Evolutionary conservation across 2,329 filamentous ascomycete genomes (phyloP).

Genomic region (Phialophora expanda): DNA sequence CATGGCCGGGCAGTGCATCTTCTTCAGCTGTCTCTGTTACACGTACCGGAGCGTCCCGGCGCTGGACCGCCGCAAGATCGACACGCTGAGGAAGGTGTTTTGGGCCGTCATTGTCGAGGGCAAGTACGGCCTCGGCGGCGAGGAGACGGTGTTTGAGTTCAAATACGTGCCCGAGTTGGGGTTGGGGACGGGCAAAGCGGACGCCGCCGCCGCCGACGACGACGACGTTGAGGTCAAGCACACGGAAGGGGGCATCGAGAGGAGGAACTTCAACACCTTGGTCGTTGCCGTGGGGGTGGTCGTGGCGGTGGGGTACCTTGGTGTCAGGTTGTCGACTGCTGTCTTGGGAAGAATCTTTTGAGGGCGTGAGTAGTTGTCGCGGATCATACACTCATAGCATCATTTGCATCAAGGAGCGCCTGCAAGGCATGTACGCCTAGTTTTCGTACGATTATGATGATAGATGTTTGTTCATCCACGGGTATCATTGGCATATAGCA

Average conservation of each 20-base stretch:
- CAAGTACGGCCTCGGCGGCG: conserved; percentile 64
- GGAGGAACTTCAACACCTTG: conserved; percentile 35
- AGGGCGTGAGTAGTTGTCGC: not conserved
- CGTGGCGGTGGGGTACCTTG: conserved; percentile 25
- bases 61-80: conserved; percentile 60
- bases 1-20: conserved; percentile 68
- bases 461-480: not conserved
- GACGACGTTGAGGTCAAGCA: conserved; percentile 47
- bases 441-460: too few relatives aligned
- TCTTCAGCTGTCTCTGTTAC: conserved; percentile 61
- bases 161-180: conserved; percentile 68
- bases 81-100: conserved; percentile 57
- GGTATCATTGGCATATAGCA: not conserved
- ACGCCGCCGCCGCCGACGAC: conserved; percentile 49
- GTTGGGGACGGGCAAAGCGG: conserved; percentile 49
- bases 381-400: not conserved
- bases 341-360: conserved; percentile 27
- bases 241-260: conserved; percentile 32
- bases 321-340: conserved; percentile 21
- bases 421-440: not conserved
- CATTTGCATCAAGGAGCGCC: not conserved
- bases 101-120: conserved; percentile 66
- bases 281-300: conserved; percentile 32
- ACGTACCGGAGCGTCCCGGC: conserved; percentile 53
- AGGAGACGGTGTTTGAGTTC: conserved; percentile 70